Evolutionary conservation across 192 early-diverging fungal species (phyloP).

Genomic region (Coemansia sp.): DNA sequence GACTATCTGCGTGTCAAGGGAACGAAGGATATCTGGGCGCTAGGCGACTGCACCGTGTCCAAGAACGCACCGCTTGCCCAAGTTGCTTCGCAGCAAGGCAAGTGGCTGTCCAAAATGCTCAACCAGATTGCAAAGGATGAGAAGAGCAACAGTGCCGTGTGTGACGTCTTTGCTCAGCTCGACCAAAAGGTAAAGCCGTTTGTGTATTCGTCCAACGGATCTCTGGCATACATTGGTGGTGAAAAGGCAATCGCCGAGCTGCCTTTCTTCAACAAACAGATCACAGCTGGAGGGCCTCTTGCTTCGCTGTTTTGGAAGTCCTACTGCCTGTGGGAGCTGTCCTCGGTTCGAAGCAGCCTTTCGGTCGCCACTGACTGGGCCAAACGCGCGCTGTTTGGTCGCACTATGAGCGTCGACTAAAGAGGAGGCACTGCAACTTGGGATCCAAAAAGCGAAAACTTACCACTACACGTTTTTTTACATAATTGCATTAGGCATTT

Average conservation of each 20-base stretch:
- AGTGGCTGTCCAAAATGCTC: slow-evolving; percentile 78
- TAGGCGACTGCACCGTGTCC: slow-evolving; percentile 90
- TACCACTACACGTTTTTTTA: neutral
- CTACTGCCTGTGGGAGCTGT: slow-evolving; percentile 77
- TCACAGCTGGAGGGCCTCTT: slow-evolving; percentile 62
- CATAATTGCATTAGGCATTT: neutral
- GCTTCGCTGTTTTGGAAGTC: slow-evolving; percentile 75
- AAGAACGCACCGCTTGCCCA: slow-evolving; percentile 79
- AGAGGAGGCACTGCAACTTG: neutral
- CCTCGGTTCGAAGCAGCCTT: slow-evolving; percentile 78
- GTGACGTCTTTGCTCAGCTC: slow-evolving; percentile 19
- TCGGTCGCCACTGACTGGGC: slow-evolving; percentile 89
- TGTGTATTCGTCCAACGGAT: slow-evolving; percentile 64
- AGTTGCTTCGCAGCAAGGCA: slow-evolving; percentile 85
- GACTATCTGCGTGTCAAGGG: slow-evolving; percentile 62
- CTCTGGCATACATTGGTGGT: slow-evolving; percentile 70
- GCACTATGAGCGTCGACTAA: slow-evolving; percentile 89
- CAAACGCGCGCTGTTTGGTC: slow-evolving; percentile 85
- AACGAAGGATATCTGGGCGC: slow-evolving; percentile 67
- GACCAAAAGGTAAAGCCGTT: slow-evolving; percentile 56
- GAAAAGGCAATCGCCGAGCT: slow-evolving; percentile 51
- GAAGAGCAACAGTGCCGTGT: neutral
- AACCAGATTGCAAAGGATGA: slow-evolving; percentile 57
- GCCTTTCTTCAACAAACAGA: slow-evolving; percentile 65
- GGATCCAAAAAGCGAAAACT: neutral